Evolutionary conservation across 2,329 filamentous ascomycete species (phyloP).

Genomic region (Penicillium capsulatum): DNA sequence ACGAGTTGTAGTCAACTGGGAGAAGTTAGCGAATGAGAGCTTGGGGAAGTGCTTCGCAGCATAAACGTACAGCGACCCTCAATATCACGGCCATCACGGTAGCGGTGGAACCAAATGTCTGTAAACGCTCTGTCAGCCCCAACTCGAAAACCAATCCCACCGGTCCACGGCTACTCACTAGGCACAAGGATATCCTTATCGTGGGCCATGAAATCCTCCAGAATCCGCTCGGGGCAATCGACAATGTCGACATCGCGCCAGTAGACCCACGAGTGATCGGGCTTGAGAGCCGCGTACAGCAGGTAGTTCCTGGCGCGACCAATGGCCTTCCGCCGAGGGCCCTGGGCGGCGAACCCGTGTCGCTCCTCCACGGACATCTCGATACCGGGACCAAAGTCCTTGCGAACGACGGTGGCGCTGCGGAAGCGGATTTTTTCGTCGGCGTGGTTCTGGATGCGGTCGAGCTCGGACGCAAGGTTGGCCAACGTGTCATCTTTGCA

Average conservation of each 20-base stretch:
- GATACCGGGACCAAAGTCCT: constrained; percentile 77
- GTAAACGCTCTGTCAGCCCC: constrained; percentile 17
- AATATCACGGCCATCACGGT: constrained; percentile 74
- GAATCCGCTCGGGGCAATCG: constrained; percentile 78
- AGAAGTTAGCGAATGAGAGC: constrained; percentile 23
- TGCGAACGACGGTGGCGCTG: constrained; percentile 79
- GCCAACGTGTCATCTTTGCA: constrained; percentile 86
- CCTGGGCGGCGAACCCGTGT: constrained; percentile 83
- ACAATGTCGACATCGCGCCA: constrained; percentile 97
- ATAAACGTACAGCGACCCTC: constrained; percentile 79
- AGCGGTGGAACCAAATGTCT: constrained; percentile 98
- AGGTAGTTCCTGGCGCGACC: constrained; percentile 89
- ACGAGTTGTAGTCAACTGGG: constrained; percentile 95
- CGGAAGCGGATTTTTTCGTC: constrained; percentile 75
- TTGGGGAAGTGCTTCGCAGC: not conserved
- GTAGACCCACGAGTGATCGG: constrained; percentile 97
- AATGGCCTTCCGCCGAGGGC: constrained; percentile 83
- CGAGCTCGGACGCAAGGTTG: constrained; percentile 77
- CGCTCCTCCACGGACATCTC: constrained; percentile 76
- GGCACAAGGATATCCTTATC: constrained; percentile 90
- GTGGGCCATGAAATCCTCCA: constrained; percentile 94
- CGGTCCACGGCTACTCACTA: constrained; percentile 58
- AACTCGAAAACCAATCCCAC: not conserved
- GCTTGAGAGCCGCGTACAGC: constrained; percentile 75
- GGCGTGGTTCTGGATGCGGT: constrained; percentile 76